Evolutionary conservation across 2,329 filamentous ascomycete genomes (phyloP).

Genomic region (Arthrobotrys iridis): DNA sequence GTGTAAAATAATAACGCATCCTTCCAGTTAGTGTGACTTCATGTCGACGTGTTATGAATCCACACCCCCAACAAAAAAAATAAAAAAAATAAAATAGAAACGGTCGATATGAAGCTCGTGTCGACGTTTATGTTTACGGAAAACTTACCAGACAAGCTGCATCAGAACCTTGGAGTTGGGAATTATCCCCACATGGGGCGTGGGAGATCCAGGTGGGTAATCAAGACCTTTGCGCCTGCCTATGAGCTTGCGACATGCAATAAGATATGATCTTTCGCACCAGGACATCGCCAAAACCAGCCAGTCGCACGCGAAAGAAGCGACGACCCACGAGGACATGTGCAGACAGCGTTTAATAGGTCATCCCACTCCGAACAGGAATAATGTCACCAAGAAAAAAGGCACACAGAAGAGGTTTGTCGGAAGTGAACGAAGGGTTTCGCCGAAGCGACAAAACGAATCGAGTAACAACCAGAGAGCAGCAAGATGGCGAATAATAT

Average conservation of each 20-base stretch:
- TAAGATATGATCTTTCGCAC: constrained; percentile 29
- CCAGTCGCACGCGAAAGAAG: constrained; percentile 54
- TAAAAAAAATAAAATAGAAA: background rate
- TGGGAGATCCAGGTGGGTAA: constrained; percentile 17
- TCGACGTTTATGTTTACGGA: constrained; percentile 45
- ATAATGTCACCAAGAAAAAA: background rate
- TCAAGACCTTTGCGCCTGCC: constrained; percentile 9
- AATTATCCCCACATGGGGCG: constrained; percentile 19
- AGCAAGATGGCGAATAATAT: constrained; percentile 25
- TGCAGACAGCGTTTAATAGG: constrained; percentile 27
- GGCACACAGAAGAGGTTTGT: constrained; percentile 2
- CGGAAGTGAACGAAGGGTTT: constrained; percentile 43
- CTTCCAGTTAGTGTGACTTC: constrained; percentile 1
- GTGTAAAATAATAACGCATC: background rate
- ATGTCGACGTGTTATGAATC: background rate
- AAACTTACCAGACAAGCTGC: constrained; percentile 19
- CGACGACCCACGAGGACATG: constrained; percentile 51
- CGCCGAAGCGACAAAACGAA: constrained; percentile 53
- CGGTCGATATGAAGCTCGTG: background rate
- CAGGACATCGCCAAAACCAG: constrained; percentile 40
- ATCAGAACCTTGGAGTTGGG: constrained; percentile 23
- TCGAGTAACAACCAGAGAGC: constrained; percentile 43
- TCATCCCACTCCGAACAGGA: constrained; percentile 44
- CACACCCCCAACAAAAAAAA: background rate
- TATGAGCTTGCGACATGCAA: constrained; percentile 37